phyloP scores from a whole-genome alignment of 1,139 yeast species.

The Magnusiomyces fungicola region DNA sequence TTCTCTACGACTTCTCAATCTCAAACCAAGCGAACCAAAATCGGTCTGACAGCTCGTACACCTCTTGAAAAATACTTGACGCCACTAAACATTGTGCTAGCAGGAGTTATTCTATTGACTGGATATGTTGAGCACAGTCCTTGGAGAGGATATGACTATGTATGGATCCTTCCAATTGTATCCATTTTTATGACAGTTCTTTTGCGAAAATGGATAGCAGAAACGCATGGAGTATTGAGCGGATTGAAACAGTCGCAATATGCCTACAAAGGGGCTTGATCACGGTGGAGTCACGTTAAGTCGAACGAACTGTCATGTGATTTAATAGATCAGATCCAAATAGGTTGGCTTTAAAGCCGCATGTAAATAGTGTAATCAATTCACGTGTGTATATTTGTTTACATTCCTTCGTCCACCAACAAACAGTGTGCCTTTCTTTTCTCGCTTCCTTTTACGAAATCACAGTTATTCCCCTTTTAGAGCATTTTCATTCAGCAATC shows the following conservation, averaged over 20 bases:
- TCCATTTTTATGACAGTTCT: slow-evolving; percentile 23
- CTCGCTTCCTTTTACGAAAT: not conserved
- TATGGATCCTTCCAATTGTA: slow-evolving; percentile 30
- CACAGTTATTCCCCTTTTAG: no score
- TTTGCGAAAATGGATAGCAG: slow-evolving; percentile 26
- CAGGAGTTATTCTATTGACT: slow-evolving; percentile 20
- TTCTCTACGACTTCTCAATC: not conserved
- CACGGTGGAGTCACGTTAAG: no score
- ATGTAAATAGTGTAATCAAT: slow-evolving; percentile 1
- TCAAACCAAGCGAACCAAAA: no score
- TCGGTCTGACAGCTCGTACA: no score
- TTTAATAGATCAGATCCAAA: slow-evolving; percentile 3
- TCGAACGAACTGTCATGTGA: no score
- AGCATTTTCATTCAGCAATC: no score
- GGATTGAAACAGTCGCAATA: slow-evolving; percentile 23
- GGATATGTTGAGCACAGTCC: slow-evolving; percentile 26
- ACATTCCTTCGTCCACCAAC: not conserved
- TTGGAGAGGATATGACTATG: slow-evolving; percentile 27
- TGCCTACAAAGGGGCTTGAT: slow-evolving; percentile 28
- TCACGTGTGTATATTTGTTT: slow-evolving; percentile 22
- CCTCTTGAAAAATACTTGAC: slow-evolving; percentile 14
- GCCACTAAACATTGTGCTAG: slow-evolving; percentile 19
- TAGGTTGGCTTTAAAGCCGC: no score
- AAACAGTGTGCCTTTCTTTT: not conserved
- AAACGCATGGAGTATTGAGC: slow-evolving; percentile 23